These are phyloP conservation scores for Thielaviopsis euricoi DNA, from an alignment of 2,329 filamentous ascomycete genomes.

Conservation along the genomic window DNA sequence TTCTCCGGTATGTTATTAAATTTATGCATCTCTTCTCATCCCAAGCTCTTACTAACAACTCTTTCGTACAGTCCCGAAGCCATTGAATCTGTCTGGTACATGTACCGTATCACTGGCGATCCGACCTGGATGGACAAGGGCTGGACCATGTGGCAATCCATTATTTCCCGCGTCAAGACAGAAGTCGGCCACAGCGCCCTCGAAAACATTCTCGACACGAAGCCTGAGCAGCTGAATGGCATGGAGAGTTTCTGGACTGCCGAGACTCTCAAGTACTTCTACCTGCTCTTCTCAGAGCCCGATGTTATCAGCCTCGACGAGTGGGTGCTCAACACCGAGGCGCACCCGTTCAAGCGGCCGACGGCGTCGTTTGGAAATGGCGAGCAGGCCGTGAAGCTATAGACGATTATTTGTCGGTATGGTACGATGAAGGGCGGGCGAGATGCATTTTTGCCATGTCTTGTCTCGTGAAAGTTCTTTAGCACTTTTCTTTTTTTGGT, in stretches of 20 bases:
- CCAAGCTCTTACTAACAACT: neutral
- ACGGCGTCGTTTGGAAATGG: conserved; percentile 14
- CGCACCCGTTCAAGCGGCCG: conserved; percentile 38
- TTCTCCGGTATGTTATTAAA: conserved; percentile 44
- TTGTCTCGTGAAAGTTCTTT: neutral
- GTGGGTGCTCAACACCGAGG: conserved; percentile 50
- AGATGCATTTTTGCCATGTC: neutral
- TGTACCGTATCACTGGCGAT: conserved; percentile 80
- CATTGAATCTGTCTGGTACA: conserved; percentile 76
- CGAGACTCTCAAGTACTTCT: conserved; percentile 89
- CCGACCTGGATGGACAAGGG: conserved; percentile 59
- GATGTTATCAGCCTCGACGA: conserved; percentile 50
- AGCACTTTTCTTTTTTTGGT: too few relatives aligned
- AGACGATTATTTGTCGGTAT: neutral
- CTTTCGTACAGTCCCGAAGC: conserved; percentile 53
- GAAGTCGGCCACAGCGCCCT: conserved; percentile 55
- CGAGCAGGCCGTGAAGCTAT: conserved; percentile 2
- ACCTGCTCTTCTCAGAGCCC: conserved; percentile 57
- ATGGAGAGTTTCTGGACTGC: conserved; percentile 89
- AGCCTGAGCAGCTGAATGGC: conserved; percentile 33
- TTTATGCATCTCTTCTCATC: neutral
- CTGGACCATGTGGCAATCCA: conserved; percentile 69
- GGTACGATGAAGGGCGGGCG: neutral
- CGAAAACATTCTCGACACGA: conserved; percentile 36
- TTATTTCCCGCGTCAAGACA: conserved; percentile 49